Base-by-base conservation (phyloP, 768 basidiomycete species). In the Lactarius hatsudake region DNA sequence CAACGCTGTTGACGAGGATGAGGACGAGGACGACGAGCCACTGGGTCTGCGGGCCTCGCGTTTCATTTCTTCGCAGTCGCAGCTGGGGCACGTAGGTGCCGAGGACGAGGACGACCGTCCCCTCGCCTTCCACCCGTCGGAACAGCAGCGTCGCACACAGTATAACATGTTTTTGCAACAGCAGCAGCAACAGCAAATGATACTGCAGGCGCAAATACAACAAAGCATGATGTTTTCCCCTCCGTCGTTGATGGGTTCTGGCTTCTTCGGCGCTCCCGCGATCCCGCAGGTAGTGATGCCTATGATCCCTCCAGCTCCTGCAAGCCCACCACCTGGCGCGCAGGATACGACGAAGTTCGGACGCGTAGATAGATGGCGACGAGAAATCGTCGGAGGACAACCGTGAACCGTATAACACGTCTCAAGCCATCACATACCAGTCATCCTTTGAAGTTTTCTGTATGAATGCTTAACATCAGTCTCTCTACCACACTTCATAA, bases 331-430 rank as follows among this genome's bases (percentile, higher is more conserved):
- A 30, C 87, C 89, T 17, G 87, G 86, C 10, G 73, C 81, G 48
- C 83, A 83, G 28, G 91, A 93, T 65, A 78, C 84, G 45, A 81
- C 79, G 42, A 93, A 92, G 74, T 89, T 82, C 69, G 84, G 83
- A 10, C 81, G 84, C 4, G 91, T 94, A 32, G 92, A 94, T 75
- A 84, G 84, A 67, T 94, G 92, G 92, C 85, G 92, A 70, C 86
- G 83, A 68, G 86, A 91, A 71, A 90, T 94, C 55, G 85, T 89
- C 13, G 90, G 90, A 71, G 88, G 87, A n/a, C 81, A 85, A 64
- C 73, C 68, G 45, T 76, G 62, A 67, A 70, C 18, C 20, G 23
- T 23, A 13, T 12, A 51, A 23, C n/a, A 48, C 20, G 10, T 26
- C 10, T 23, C 48, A 23, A 26, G 48, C 3, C 12, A 5, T n/a